Conservation (phyloP, 306 rosid genomes). For the Ochetophila trinervis region DNA sequence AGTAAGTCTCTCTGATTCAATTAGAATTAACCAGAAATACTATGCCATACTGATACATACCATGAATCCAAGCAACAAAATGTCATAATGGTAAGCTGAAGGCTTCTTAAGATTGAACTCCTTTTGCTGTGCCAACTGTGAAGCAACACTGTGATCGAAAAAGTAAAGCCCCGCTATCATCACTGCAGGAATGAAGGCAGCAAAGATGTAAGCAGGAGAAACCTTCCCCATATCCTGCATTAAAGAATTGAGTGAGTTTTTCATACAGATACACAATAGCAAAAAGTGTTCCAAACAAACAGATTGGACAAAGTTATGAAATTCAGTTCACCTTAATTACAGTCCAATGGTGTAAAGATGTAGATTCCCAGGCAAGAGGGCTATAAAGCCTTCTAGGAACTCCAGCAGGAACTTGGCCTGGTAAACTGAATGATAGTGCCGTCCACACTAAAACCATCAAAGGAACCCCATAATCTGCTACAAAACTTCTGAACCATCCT, state of each 20-base stretch:
- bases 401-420: conserved; percentile 59
- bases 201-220: conserved; percentile 55
- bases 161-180: conserved; percentile 89
- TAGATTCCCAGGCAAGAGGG: conserved; percentile 78
- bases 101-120: conserved; percentile 88
- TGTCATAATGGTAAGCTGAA: conserved; percentile 81
- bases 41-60: conserved; percentile 29
- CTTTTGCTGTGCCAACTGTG: conserved; percentile 84
- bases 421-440: conserved; percentile 53
- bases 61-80: conserved; percentile 67
- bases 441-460: conserved; percentile 79
- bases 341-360: conserved; percentile 75
- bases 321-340: conserved; percentile 53
- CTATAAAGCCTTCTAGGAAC: conserved; percentile 73
- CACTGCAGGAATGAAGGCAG: conserved; percentile 70
- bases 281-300: not conserved
- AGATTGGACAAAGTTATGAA: not conserved
- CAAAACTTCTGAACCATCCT: conserved; percentile 69
- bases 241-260: conserved; percentile 3
- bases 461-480: conserved; percentile 87
- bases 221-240: conserved; percentile 84
- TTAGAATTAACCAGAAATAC: conserved; percentile 7
- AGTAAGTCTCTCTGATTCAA: not conserved
- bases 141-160: conserved; percentile 89
- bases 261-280: not conserved